These are phyloP conservation scores for Spergularia bocconei DNA, from an alignment of 148 eudicot genomes.

Conservation along the genomic window DNA sequence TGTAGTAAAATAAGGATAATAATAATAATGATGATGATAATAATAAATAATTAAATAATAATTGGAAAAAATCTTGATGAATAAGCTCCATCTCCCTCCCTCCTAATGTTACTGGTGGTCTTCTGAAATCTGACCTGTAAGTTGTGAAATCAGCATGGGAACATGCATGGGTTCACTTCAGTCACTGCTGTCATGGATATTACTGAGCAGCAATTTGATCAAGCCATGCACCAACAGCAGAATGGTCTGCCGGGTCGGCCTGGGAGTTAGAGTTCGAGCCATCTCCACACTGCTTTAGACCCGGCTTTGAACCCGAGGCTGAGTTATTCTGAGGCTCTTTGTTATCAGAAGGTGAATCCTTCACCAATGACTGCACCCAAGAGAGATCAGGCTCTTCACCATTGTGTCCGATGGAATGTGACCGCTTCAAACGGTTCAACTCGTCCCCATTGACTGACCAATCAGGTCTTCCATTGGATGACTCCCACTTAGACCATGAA, in stretches of 20 bases:
- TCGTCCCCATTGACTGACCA: constrained; percentile 52
- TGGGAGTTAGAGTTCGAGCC: constrained; percentile 33
- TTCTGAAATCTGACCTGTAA: constrained; percentile 19
- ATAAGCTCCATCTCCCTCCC: constrained; percentile 9
- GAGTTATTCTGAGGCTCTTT: constrained; percentile 26
- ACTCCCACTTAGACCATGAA: constrained; percentile 51
- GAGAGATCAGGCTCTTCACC: constrained; percentile 60
- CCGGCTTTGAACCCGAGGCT: constrained; percentile 27
- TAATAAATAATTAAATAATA: constrained; percentile 37
- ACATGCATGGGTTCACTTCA: constrained; percentile 10
- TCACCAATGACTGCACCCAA: constrained; percentile 65
- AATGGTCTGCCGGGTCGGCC: constrained; percentile 42
- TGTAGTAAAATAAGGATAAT: constrained; percentile 19
- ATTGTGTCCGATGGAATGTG: constrained; percentile 33
- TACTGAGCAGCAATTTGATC: constrained; percentile 47
- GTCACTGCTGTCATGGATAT: background rate
- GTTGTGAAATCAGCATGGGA: constrained; percentile 19
- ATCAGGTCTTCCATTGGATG: constrained; percentile 43
- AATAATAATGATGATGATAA: constrained; percentile 4
- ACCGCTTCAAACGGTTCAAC: constrained; percentile 30
- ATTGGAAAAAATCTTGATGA: constrained; percentile 18
- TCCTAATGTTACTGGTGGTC: constrained; percentile 21
- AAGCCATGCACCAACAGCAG: constrained; percentile 55
- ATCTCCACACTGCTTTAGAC: constrained; percentile 31
- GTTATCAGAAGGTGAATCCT: constrained; percentile 46